Base-by-base conservation (phyloP, 176 grass and related monocot species). In the Musa schizocarpa region DNA sequence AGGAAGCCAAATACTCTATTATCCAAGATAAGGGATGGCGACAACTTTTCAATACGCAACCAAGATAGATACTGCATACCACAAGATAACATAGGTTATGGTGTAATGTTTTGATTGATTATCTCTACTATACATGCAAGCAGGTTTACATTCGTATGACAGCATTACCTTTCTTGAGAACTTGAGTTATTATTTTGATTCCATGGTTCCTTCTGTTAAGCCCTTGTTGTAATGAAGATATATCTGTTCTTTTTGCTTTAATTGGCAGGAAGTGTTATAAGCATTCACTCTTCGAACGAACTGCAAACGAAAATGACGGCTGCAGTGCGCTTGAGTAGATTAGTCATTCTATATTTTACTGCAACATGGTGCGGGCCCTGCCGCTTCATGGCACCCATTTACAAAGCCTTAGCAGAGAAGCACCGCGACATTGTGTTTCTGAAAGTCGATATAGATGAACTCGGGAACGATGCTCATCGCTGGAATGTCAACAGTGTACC, bases 361-460 rank as follows among this genome's bases (percentile, higher is more conserved):
- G 86, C 89, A 61, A 84, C 76, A 70, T 92, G 90, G 90, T 92
- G 90, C 58, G 86, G 90, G 1, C 86, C 86, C 6, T 89, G 90
- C 65, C 83, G 84, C 52, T 83, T 86, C 67, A 88, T 92, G 83
- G 83, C 83, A 26, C 89, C 86, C 29, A 58, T 92, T 64, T 92
- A 78, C 75, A 86, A 84, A 73, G 82, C 68, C 74, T 79, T 92
- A 65, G 87, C 90, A 20, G 80, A 89, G 65, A 86, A 85, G 48
- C 78, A 92, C 76, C 69, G 34, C 11, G 75, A 87, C n/a, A 49
- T 89, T 0, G 79, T 84, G 50, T 92, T 92, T 69, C 67, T 92
- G 48, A 92, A 92, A 79, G 69, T 87, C 20, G 90, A 89, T 34
- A 89, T 92, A 12, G 84, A 92, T 73, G 81, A 92, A 81, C 76